Base-by-base conservation (phyloP, 1,284 basidiomycete species). In the Irpex sp. region DNA sequence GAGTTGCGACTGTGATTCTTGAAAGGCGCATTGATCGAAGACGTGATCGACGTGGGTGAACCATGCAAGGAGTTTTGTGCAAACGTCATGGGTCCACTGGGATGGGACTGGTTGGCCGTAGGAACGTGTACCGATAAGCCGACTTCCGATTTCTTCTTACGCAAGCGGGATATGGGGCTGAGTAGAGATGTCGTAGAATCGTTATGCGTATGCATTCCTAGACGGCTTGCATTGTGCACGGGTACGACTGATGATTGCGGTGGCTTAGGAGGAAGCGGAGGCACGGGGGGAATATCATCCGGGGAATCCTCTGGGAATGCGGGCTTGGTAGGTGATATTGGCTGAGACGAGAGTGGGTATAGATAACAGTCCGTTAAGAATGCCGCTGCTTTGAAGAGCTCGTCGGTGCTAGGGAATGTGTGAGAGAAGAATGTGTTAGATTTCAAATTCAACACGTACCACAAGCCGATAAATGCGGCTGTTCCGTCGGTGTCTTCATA, bases 351-450 rank as follows among this genome's bases (percentile, higher is more conserved):
- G 2, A 34, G 44, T 5, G 64, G 60, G 0, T 69, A 71, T 11
- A 76, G 67, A 47, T 75, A 85, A 15, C 88, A 84, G 67, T 90
- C 87, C 0, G 88, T 86, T 57, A 91, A 79, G 67, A 86, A 90
- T 5, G 85, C 82, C 2, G 89, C 83, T 0, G 87, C 81, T 74
- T 91, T 91, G 77, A 85, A 84, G 40, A 89, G 79, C 69, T 92
- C 90, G 68, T 92, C 90, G 15, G 86, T 82, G 68, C 89, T 90
- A 61, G 59, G 49, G 19, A 40, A 59, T 8, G 38, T 38, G 38
- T 57, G 34, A 60, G 13, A 44, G 34, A 26, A 11, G 2, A 55
- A 11, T 13, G 13, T 55, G 9, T 11, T 26, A 36, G 19, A 21
- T 13, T 34, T 9, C 36, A 58, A 38, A 44, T 15, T 26, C 21